Evolutionary conservation across 2,329 filamentous ascomycete species (phyloP).

Genomic region (Colletotrichum tropicale): DNA sequence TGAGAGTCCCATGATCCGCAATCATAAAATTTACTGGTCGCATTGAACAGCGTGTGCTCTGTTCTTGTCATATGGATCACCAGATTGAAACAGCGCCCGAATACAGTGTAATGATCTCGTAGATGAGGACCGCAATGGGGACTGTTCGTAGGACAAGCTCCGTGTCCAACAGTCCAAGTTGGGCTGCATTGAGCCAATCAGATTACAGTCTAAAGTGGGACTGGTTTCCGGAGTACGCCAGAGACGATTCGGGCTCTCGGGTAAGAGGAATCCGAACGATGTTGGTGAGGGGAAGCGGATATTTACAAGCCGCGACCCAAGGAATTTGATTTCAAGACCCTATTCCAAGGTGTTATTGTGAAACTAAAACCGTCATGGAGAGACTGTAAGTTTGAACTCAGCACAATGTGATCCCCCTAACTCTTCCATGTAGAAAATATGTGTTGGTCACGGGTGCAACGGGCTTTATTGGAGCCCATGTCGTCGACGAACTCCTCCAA

Average conservation of each 20-base stretch:
- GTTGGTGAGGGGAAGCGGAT: not conserved
- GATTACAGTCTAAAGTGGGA: not conserved
- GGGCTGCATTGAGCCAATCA: not conserved
- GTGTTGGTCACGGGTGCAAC: constrained; percentile 8
- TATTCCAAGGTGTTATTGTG: no score
- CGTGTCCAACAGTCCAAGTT: not conserved
- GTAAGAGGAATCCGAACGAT: not conserved
- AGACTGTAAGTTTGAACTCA: not conserved
- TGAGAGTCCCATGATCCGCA: not conserved
- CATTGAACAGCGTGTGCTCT: not conserved
- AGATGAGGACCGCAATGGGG: not conserved
- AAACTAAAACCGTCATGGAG: not conserved
- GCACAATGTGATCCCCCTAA: rapidly evolving
- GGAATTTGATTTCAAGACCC: no score
- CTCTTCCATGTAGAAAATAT: not conserved
- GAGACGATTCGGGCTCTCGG: not conserved
- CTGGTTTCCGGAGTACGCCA: not conserved
- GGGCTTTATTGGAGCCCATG: constrained; percentile 31
- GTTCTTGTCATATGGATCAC: not conserved
- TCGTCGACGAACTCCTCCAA: constrained; percentile 33
- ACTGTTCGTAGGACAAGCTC: not conserved
- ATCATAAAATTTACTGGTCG: no score
- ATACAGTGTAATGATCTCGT: not conserved
- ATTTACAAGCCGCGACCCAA: not conserved
- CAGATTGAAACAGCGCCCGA: not conserved